Percentiles rank a stretch among this genome's conserved stretches.
Conservation (phyloP, 306 rosid genomes). For the Myrica gale region DNA sequence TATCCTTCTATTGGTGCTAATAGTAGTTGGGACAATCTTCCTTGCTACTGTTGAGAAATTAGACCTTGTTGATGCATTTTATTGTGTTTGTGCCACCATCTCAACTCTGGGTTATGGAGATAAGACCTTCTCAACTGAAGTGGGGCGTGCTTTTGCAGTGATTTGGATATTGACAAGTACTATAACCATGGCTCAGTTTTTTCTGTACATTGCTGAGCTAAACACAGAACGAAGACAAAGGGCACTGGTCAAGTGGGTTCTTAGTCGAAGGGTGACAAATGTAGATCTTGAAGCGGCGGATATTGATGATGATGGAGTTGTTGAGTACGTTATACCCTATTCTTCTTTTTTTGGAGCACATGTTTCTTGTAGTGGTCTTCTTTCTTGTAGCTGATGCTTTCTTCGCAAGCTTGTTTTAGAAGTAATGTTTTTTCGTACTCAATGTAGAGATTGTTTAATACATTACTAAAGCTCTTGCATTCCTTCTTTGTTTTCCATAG, state of each 20-base stretch:
- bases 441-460: not conserved
- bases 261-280: constrained; percentile 50
- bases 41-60: constrained; percentile 11
- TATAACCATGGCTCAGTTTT: constrained; percentile 67
- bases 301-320: constrained; percentile 69
- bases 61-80: constrained; percentile 13
- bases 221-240: constrained; percentile 64
- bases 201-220: constrained; percentile 77
- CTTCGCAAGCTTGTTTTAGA: not conserved
- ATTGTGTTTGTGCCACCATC: constrained; percentile 4
- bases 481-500: constrained; percentile 33
- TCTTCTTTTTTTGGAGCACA: not conserved
- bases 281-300: constrained; percentile 89
- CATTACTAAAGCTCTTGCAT: not conserved
- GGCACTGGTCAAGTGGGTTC: constrained; percentile 63
- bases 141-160: constrained; percentile 73
- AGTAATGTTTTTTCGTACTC: not conserved
- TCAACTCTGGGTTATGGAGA: constrained; percentile 50
- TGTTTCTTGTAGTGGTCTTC: not conserved
- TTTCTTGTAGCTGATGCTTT: not conserved
- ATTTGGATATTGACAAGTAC: constrained; percentile 82
- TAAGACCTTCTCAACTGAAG: constrained; percentile 72
- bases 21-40: constrained; percentile 11
- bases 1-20: constrained; percentile 6
- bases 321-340: constrained; percentile 54